Evolutionary conservation across 1,284 basidiomycete species (phyloP).

Genomic region (Mycena citricolor): DNA sequence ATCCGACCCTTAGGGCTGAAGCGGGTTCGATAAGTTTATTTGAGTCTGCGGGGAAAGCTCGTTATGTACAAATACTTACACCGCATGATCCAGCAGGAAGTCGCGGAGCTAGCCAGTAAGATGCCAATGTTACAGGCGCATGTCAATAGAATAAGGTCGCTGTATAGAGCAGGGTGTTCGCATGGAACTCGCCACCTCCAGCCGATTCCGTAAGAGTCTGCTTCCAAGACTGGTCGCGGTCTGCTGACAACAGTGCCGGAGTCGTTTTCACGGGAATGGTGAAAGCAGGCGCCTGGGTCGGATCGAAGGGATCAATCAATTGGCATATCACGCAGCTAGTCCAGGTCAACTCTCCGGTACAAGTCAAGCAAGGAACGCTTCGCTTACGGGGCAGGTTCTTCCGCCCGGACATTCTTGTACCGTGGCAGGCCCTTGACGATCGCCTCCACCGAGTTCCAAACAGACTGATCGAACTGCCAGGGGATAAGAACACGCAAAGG

Average conservation of each 20-base stretch:
- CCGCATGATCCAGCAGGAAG: too few relatives aligned
- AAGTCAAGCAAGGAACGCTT: too few relatives aligned
- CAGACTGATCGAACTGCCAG: constrained; percentile 9
- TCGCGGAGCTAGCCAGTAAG: too few relatives aligned
- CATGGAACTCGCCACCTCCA: constrained; percentile 10
- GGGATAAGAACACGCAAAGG: too few relatives aligned
- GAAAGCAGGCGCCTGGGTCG: constrained; percentile 13
- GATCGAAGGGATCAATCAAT: constrained; percentile 16
- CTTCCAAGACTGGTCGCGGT: constrained; percentile 11
- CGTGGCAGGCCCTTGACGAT: constrained; percentile 15
- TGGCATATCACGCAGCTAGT: constrained; percentile 20
- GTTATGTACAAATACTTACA: too few relatives aligned
- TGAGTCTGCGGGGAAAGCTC: too few relatives aligned
- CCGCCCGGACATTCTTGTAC: constrained; percentile 4
- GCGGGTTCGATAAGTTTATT: too few relatives aligned
- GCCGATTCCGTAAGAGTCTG: constrained; percentile 12
- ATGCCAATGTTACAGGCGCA: too few relatives aligned
- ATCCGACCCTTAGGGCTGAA: too few relatives aligned
- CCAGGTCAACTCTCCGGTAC: neutral
- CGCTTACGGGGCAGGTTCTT: constrained; percentile 15
- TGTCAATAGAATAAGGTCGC: too few relatives aligned
- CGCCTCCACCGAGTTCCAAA: constrained; percentile 10
- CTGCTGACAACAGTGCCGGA: constrained; percentile 6
- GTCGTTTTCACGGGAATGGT: constrained; percentile 16
- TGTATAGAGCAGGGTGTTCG: too few relatives aligned